Evolutionary conservation across 495 filamentous ascomycete species (phyloP), one percentile per base, ranked within the genome.

Genomic region (Penicillium riverlandense): DNA sequence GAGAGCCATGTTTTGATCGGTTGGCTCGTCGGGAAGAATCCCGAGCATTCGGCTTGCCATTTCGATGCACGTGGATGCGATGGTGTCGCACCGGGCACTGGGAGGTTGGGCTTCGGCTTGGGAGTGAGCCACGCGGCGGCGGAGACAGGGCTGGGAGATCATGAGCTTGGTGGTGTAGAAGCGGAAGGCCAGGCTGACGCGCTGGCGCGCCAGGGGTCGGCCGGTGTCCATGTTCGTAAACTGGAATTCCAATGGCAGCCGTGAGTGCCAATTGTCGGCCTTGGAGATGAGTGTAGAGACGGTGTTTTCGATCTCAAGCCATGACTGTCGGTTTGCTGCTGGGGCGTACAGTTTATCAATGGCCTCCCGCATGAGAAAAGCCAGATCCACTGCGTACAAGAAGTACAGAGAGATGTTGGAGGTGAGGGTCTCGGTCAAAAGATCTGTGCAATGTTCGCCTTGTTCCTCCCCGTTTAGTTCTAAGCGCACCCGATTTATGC

Each of bases 131-230:
- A 22, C 74, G n/a, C 73, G 50, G 8, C 69, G 65, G 47, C 77
- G 79, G 10, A 84, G 64, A 53, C 72, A 81, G 11, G 80, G 82
- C 8, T 81, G 76, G 35, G 69, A 66, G 35, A 80, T 69, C 13
- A 82, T 66, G 35, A 82, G 75, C 30, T 67, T 66, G 10, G 72
- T 67, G 46, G 74, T 75, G 47, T 77, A 73, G 47, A 76, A 82
- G 31, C 68, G 66, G 44, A 83, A 69, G 2, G 66, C 71, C 7
- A 78, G 57, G 11, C 62, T 58, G 22, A 45, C 41, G 16, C 63
- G 58, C 32, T 58, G 50, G 42, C 44, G 39, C 34, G 43, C 37
- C 66, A 74, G 55, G 56, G 60, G 46, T 57, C 57, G 36, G 54
- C 41, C 10, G 40, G 15, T 14, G 32, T 46, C 38, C n/a, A 46